Evolutionary conservation across 2,329 filamentous ascomycete genomes (phyloP), one percentile per base, ranked within the genome.

Genomic region (Malbranchea cinnamomea): DNA sequence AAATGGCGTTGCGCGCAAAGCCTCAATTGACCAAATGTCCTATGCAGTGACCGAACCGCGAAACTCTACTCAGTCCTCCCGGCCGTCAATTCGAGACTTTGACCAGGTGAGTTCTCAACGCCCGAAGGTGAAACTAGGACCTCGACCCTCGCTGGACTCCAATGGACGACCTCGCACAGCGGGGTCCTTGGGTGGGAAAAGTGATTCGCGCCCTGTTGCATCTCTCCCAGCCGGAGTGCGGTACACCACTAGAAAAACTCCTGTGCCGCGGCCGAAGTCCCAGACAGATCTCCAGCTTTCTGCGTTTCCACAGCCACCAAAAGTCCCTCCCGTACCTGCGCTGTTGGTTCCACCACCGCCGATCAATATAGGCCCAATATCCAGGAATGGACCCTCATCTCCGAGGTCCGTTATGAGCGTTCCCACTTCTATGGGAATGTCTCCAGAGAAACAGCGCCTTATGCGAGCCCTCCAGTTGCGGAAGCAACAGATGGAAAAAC

Each of bases 401-500:
- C 54, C 56, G 5, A 47, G 51, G 36, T 58, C 56, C 14, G 44
- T 32, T 46, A 54, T 47, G 52, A 68, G 47, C 52, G 59, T 59
- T 41, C 38, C 56, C 38, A 48, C 47, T 46, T 62, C 53, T 44
- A 63, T 51, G 7, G 58, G 61, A n/a, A 78, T 91, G 45, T 83
- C 82, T 1, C 81, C 82, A 1, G 89, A 98, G 53, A 95, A 91
- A 59, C 74, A 81, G 37, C 70, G 89, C 32, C 62, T 98, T 38
- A 85, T 93, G 81, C 94, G 91, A 59, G 89, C 89, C 5, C 68
- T 94, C 58, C 80, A 94, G 53, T 56, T 94, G 42, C 71, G 87
- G 30, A 89, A 91, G 54, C 83, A 79, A 56, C 84, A 83, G 52
- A 74, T 76, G 49, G 52, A 54, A n/a, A 20, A 25, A 12, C n/a